Evolutionary conservation across 495 filamentous ascomycete genomes (phyloP).

Genomic region (Cercophora newfieldiana): DNA sequence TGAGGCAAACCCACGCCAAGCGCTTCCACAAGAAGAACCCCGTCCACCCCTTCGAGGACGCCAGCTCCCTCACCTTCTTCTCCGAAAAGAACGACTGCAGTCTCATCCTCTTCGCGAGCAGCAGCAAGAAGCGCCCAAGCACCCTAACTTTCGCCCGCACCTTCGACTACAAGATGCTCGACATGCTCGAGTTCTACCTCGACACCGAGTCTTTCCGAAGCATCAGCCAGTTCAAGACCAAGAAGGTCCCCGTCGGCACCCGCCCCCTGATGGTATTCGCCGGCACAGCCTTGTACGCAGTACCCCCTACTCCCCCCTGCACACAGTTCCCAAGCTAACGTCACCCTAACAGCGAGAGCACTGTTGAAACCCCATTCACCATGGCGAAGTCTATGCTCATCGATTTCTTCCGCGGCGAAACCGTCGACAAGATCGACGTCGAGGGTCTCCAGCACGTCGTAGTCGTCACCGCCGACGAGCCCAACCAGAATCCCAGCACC

Average conservation of each 20-base stretch:
- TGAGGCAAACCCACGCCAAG: slow-evolving; percentile 75
- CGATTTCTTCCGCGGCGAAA: slow-evolving; percentile 79
- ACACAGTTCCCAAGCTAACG: not conserved
- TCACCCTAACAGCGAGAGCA: slow-evolving; percentile 55
- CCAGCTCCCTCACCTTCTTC: slow-evolving; percentile 85
- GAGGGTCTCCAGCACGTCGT: slow-evolving; percentile 91
- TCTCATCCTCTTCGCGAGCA: slow-evolving; percentile 66
- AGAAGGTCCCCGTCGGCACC: slow-evolving; percentile 76
- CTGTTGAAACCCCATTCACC: slow-evolving; percentile 69
- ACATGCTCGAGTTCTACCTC: slow-evolving; percentile 88
- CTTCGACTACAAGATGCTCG: slow-evolving; percentile 81
- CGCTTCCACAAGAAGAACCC: slow-evolving; percentile 95
- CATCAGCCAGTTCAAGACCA: slow-evolving; percentile 76
- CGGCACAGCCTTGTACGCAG: slow-evolving; percentile 69
- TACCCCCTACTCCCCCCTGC: not conserved
- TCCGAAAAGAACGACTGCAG: slow-evolving; percentile 91
- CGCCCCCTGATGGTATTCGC: slow-evolving; percentile 87
- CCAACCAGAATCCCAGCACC: slow-evolving; percentile 29
- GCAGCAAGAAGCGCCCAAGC: slow-evolving; percentile 92
- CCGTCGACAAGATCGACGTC: slow-evolving; percentile 78
- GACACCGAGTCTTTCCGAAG: slow-evolving; percentile 64
- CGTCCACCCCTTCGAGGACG: slow-evolving; percentile 85
- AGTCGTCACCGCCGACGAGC: slow-evolving; percentile 75
- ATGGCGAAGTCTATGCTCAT: slow-evolving; percentile 83
- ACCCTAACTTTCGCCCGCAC: slow-evolving; percentile 79